A percentile compares a stretch with the other conserved stretches of the same genome.
Evolutionary conservation across 129 eudicot species (phyloP).

Genomic region (Gnaphalium uliginosum): DNA sequence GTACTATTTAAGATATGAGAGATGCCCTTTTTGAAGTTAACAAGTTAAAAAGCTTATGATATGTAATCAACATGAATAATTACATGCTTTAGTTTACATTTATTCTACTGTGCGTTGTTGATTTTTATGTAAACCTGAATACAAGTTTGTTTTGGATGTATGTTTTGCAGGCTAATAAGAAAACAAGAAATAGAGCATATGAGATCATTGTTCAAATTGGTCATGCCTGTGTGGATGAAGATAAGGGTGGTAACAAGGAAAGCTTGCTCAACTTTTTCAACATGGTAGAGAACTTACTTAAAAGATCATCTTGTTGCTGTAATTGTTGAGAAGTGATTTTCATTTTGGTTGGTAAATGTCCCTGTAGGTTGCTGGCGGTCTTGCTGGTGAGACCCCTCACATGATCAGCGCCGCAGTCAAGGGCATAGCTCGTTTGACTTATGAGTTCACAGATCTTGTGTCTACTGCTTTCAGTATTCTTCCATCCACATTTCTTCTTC

Average conservation of each 20-base stretch:
- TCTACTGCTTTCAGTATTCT: constrained; percentile 75
- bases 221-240: constrained; percentile 87
- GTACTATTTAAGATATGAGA: constrained; percentile 38
- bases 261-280: constrained; percentile 60
- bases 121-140: not conserved
- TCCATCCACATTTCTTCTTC: constrained; percentile 79
- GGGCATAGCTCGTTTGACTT: constrained; percentile 96
- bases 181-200: constrained; percentile 95
- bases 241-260: constrained; percentile 69
- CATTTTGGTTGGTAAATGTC: constrained; percentile 1
- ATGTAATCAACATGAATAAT: not conserved
- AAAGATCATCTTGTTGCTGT: not conserved
- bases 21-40: not conserved
- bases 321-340: not conserved
- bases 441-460: constrained; percentile 90
- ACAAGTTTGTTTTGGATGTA: not conserved
- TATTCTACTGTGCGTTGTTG: not conserved
- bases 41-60: constrained; percentile 10
- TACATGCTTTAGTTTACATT: not conserved
- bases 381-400: constrained; percentile 95
- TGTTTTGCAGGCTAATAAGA: constrained; percentile 70
- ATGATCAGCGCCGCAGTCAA: constrained; percentile 94
- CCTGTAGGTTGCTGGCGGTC: constrained; percentile 79
- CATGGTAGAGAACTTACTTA: constrained; percentile 52
- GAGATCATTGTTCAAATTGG: constrained; percentile 93